Evolutionary conservation across 805 yeast genomes (phyloP).

Genomic region (Komagataella phaffii): DNA sequence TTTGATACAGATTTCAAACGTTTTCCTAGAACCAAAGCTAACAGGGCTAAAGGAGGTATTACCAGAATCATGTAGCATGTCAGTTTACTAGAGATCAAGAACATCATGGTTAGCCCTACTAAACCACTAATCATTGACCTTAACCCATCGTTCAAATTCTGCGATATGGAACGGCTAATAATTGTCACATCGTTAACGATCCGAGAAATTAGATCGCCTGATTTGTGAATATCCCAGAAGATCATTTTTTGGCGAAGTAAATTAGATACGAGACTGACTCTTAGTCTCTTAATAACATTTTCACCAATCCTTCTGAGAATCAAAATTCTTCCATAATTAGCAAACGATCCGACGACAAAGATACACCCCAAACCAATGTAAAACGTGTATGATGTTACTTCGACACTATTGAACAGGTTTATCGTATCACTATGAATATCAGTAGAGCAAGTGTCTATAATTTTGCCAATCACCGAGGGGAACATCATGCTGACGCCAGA

Average conservation of each 20-base stretch:
- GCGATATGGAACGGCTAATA: slow-evolving; percentile 76
- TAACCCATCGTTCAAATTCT: slow-evolving; percentile 85
- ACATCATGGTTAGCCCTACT: slow-evolving; percentile 89
- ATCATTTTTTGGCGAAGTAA: slow-evolving; percentile 78
- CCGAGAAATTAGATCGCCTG: slow-evolving; percentile 86
- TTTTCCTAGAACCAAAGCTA: slow-evolving; percentile 75
- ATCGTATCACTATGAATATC: slow-evolving; percentile 11
- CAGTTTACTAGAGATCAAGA: slow-evolving; percentile 68
- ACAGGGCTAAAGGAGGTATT: slow-evolving; percentile 71
- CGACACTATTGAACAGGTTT: slow-evolving; percentile 22
- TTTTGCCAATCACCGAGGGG: slow-evolving; percentile 77
- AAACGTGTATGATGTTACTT: slow-evolving; percentile 51
- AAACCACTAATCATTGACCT: slow-evolving; percentile 70
- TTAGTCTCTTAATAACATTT: slow-evolving; percentile 68
- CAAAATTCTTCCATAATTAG: slow-evolving; percentile 74
- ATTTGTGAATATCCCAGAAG: slow-evolving; percentile 79
- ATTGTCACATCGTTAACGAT: slow-evolving; percentile 81
- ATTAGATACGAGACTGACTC: slow-evolving; percentile 65
- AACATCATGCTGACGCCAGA: slow-evolving; percentile 72
- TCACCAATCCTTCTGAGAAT: slow-evolving; percentile 75
- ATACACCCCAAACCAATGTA: slow-evolving; percentile 46
- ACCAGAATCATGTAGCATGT: slow-evolving; percentile 71
- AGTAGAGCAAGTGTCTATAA: slow-evolving; percentile 56
- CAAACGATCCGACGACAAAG: slow-evolving; percentile 60
- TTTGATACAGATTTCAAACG: slow-evolving; percentile 63